Evolutionary conservation across 2,329 filamentous ascomycete genomes (phyloP).

Genomic region (Aureobasidium lini): DNA sequence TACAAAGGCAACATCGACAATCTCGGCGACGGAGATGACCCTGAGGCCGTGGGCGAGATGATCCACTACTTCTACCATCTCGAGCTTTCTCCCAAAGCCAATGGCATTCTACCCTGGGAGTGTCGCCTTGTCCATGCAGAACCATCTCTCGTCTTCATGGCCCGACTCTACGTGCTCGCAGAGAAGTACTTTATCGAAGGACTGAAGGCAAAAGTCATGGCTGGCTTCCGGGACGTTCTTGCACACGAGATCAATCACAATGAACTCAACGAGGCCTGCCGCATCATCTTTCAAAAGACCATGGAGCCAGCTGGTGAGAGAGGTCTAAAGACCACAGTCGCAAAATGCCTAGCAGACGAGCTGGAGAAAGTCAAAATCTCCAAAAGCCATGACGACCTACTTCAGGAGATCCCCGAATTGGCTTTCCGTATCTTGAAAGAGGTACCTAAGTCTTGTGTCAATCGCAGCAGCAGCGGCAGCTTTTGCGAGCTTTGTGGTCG

Average conservation of each 20-base stretch:
- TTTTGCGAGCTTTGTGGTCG: too few species aligned
- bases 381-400: neutral
- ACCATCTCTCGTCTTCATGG: neutral
- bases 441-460: neutral
- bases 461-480: too few species aligned
- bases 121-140: neutral
- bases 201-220: neutral
- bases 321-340: neutral
- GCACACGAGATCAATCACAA: neutral
- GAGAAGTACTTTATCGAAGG: neutral
- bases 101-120: too few species aligned
- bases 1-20: neutral
- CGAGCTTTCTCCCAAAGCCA: neutral
- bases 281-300: neutral
- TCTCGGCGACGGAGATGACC: neutral
- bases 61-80: constrained; percentile 1
- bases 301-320: neutral
- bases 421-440: neutral
- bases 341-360: neutral
- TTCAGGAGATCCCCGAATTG: neutral
- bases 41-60: neutral
- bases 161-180: neutral
- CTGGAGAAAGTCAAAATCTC: neutral
- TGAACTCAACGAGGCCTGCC: neutral
- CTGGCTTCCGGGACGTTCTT: neutral